Conservation (phyloP, 78 protist species). For the Dictyostelium firmibasis region DNA sequence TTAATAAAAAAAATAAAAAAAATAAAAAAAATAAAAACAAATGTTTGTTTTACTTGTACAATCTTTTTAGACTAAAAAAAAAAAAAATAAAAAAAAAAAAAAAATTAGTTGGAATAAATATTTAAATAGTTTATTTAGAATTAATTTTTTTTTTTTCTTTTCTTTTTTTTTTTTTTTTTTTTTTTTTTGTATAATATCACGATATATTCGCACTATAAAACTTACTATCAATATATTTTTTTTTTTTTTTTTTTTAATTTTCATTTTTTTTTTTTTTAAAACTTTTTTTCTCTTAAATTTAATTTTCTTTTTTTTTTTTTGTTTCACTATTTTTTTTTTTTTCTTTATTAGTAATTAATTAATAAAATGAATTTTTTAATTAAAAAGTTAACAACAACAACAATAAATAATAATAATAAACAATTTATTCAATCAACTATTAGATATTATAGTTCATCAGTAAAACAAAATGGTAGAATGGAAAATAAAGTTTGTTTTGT, state of each 20-base stretch:
- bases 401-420: background rate
- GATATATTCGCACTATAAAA: background rate
- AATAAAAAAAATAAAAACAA: too few species aligned
- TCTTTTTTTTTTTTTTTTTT: background rate
- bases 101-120: too few species aligned
- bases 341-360: background rate
- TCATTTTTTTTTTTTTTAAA: background rate
- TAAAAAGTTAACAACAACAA: background rate
- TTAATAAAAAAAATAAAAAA: too few species aligned
- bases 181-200: background rate
- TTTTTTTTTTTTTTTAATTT: too few species aligned
- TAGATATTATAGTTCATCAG: background rate
- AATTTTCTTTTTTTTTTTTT: background rate
- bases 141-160: too few species aligned
- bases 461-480: conserved; percentile 1
- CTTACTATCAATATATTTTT: too few species aligned
- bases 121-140: too few species aligned
- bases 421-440: background rate
- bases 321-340: background rate
- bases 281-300: too few species aligned
- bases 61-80: too few species aligned
- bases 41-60: too few species aligned
- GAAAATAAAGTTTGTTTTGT: conserved; percentile 73
- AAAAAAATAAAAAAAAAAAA: too few species aligned
- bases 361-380: background rate